A percentile compares a stretch with the other conserved stretches of the same genome.
phyloP scores from a whole-genome alignment of 495 filamentous ascomycete species.

The Platismatia glauca region DNA sequence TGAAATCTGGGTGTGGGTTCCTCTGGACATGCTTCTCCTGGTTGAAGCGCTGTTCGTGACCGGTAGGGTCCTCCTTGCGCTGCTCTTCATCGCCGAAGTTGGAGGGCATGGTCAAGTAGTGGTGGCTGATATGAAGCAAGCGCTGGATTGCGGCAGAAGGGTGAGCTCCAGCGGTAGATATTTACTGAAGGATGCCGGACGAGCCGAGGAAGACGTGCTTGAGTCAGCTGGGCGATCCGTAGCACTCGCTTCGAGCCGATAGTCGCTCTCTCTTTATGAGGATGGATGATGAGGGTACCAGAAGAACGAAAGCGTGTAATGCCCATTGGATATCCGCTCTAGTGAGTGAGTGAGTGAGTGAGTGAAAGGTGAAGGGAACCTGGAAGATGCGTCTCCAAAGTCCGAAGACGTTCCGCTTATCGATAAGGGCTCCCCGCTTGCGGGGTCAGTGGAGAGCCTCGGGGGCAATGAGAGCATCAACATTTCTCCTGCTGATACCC shows the following conservation, averaged over 20 bases:
- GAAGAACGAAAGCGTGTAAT: no score
- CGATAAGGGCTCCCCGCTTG: background rate
- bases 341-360: no score
- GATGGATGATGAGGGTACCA: no score
- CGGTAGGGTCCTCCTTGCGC: constrained; percentile 25
- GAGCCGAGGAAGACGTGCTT: background rate
- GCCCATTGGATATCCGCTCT: no score
- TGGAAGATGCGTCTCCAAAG: no score
- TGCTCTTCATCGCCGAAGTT: constrained; percentile 29
- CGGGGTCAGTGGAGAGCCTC: background rate
- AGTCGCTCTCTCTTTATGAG: no score
- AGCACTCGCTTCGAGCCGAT: background rate
- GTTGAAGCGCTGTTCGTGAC: constrained; percentile 31
- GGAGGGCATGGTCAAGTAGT: constrained; percentile 13
- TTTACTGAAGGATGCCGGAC: background rate
- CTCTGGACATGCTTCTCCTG: constrained; percentile 20
- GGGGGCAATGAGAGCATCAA: background rate
- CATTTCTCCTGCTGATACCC: background rate
- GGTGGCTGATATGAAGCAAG: background rate
- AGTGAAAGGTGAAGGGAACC: no score
- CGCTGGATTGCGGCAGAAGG: no score
- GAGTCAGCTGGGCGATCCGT: background rate
- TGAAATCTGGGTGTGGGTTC: constrained; percentile 54
- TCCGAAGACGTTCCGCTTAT: background rate
- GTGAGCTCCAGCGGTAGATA: no score